Evolutionary conservation across 306 rosid species (phyloP).

Genomic region (Malus asiatica): DNA sequence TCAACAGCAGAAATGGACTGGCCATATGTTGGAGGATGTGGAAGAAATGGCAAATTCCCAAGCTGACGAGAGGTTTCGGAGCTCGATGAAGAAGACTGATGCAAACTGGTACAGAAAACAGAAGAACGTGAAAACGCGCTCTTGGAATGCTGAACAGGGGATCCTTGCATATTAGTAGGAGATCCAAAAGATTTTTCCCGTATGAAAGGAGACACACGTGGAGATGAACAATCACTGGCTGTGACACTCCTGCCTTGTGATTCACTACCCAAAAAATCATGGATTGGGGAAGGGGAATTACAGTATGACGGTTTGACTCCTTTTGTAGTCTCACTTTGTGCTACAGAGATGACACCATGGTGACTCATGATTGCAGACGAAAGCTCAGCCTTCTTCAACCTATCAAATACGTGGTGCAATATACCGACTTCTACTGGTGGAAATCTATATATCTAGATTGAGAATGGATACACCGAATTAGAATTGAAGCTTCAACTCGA

Average conservation of each 20-base stretch:
- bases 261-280: slow-evolving; percentile 20
- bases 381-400: slow-evolving; percentile 12
- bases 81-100: slow-evolving; percentile 33
- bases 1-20: slow-evolving; percentile 22
- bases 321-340: slow-evolving; percentile 12
- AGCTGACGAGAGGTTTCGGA: slow-evolving; percentile 33
- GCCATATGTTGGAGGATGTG: slow-evolving; percentile 25
- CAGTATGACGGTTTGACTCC: slow-evolving; percentile 18
- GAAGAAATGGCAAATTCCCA: slow-evolving; percentile 41
- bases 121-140: slow-evolving; percentile 32
- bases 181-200: slow-evolving; percentile 8
- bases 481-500: neutral
- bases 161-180: slow-evolving; percentile 5
- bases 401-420: neutral
- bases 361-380: slow-evolving; percentile 18
- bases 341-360: slow-evolving; percentile 10
- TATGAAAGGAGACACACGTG: slow-evolving; percentile 26
- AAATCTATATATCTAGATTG: neutral
- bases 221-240: slow-evolving; percentile 18
- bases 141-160: slow-evolving; percentile 11
- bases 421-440: neutral
- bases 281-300: slow-evolving; percentile 5
- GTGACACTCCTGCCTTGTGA: slow-evolving; percentile 19
- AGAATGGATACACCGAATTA: neutral
- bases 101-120: slow-evolving; percentile 37